Evolutionary conservation across 495 filamentous ascomycete genomes (phyloP).

Genomic region (Talaromyces proteolyticus): DNA sequence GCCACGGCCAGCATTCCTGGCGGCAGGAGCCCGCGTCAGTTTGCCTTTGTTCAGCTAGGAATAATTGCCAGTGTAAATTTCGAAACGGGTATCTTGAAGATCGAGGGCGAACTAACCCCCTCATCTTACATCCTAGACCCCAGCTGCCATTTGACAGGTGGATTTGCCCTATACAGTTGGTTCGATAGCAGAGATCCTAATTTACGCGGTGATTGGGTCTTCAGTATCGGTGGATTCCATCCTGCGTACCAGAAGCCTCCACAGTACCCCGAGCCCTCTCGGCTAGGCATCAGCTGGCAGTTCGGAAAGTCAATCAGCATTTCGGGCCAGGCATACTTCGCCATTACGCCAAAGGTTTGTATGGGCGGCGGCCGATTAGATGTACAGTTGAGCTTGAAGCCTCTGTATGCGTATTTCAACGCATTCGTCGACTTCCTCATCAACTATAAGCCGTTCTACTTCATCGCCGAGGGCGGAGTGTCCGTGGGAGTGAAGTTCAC

Average conservation of each 20-base stretch:
- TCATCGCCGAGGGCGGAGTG: slow-evolving; percentile 29
- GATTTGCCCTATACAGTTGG: slow-evolving; percentile 43
- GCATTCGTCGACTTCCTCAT: slow-evolving; percentile 42
- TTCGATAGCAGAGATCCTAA: slow-evolving; percentile 20
- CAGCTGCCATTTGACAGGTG: slow-evolving; percentile 39
- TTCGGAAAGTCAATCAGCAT: slow-evolving; percentile 25
- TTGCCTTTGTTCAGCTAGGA: slow-evolving; percentile 35
- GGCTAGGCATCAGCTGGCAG: slow-evolving; percentile 37
- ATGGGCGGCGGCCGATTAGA: slow-evolving; percentile 41
- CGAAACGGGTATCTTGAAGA: slow-evolving; percentile 24
- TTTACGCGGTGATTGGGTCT: slow-evolving; percentile 40
- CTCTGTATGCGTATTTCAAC: slow-evolving; percentile 35
- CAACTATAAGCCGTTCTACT: slow-evolving; percentile 45
- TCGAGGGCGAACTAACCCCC: slow-evolving; percentile 37
- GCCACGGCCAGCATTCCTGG: slow-evolving; percentile 36
- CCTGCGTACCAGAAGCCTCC: slow-evolving; percentile 24
- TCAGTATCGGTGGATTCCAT: slow-evolving; percentile 50
- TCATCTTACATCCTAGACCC: slow-evolving; percentile 34
- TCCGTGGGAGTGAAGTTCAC: slow-evolving; percentile 29
- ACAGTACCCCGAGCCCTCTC: slow-evolving; percentile 34
- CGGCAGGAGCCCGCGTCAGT: slow-evolving; percentile 11
- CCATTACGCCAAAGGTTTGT: slow-evolving; percentile 42
- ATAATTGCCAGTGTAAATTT: slow-evolving; percentile 28
- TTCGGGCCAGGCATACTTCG: slow-evolving; percentile 41
- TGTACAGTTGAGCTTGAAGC: slow-evolving; percentile 18